Evolutionary conservation across 1,284 basidiomycete species (phyloP).

Genomic region (Ustilago crameri): DNA sequence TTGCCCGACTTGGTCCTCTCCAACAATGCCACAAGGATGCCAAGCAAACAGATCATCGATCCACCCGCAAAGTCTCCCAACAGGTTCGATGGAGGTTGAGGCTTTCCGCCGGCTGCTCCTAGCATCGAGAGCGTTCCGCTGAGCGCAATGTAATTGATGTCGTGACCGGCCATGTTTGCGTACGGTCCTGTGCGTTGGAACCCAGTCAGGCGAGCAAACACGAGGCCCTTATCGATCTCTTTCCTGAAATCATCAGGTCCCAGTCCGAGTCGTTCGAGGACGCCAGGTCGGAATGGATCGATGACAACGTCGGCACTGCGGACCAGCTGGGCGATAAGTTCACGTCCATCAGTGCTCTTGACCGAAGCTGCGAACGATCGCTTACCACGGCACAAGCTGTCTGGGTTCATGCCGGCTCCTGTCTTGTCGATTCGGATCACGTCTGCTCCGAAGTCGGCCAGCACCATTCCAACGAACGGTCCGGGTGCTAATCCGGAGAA

Average conservation of each 20-base stretch:
- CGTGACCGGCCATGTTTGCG: conserved; percentile 72
- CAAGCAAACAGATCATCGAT: conserved; percentile 78
- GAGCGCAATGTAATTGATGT: conserved; percentile 86
- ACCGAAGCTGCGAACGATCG: conserved; percentile 78
- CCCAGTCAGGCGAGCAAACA: conserved; percentile 68
- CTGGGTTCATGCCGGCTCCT: conserved; percentile 56
- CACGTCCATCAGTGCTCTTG: conserved; percentile 75
- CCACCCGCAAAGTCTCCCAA: conserved; percentile 86
- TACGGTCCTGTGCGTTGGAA: conserved; percentile 65
- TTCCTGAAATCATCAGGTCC: conserved; percentile 77
- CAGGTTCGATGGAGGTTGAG: conserved; percentile 79
- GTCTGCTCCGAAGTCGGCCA: conserved; percentile 83
- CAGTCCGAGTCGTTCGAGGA: conserved; percentile 80
- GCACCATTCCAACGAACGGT: conserved; percentile 79
- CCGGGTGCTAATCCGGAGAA: conserved; percentile 86
- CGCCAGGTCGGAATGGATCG: conserved; percentile 84
- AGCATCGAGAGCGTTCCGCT: conserved; percentile 77
- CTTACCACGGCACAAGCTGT: conserved; percentile 76
- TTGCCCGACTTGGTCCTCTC: conserved; percentile 74
- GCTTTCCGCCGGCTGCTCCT: conserved; percentile 72
- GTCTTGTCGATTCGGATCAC: conserved; percentile 81
- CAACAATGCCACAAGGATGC: conserved; percentile 80
- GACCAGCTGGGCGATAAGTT: conserved; percentile 75
- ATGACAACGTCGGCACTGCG: conserved; percentile 80
- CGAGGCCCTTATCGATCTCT: conserved; percentile 70